phyloP scores from a whole-genome alignment of 371 early-diverging fungal species.

The Thermomucor indicae-seudaticae region DNA sequence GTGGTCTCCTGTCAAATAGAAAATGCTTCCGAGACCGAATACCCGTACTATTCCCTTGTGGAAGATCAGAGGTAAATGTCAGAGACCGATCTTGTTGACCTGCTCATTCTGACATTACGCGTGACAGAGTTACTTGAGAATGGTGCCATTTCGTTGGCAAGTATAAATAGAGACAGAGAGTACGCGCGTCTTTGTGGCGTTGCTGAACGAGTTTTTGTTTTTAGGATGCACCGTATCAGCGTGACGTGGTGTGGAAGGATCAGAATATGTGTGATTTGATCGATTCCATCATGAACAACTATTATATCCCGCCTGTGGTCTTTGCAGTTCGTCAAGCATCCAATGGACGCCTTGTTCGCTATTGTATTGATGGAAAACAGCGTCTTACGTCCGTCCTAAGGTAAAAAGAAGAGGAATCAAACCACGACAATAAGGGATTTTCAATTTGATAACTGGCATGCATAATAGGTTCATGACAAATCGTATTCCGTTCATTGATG shows the following conservation, averaged over 20 bases:
- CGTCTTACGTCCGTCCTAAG: constrained; percentile 25
- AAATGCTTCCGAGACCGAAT: too few relatives aligned
- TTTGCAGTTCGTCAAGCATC: constrained; percentile 14
- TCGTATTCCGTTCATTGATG: constrained; percentile 24
- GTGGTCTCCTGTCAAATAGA: too few relatives aligned
- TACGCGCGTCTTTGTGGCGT: neutral
- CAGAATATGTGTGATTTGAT: constrained; percentile 29
- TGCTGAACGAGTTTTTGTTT: too few relatives aligned
- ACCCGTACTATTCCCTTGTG: too few relatives aligned
- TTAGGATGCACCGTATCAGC: constrained; percentile 38
- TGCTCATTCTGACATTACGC: too few relatives aligned
- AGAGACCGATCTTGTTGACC: too few relatives aligned
- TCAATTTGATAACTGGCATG: neutral
- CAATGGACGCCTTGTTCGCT: constrained; percentile 4
- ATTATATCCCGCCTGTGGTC: constrained; percentile 32
- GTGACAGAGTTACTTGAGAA: too few relatives aligned
- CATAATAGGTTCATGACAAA: constrained; percentile 34
- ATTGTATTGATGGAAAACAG: constrained; percentile 40
- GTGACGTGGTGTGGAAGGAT: constrained; percentile 28
- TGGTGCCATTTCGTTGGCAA: too few relatives aligned
- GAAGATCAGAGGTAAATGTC: too few relatives aligned
- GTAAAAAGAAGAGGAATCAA: constrained; percentile 4
- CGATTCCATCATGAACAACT: constrained; percentile 33
- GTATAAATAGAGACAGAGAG: neutral
- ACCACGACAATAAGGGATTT: too few relatives aligned